Evolutionary conservation across 306 rosid species (phyloP).

Genomic region (Lotus japonicus): DNA sequence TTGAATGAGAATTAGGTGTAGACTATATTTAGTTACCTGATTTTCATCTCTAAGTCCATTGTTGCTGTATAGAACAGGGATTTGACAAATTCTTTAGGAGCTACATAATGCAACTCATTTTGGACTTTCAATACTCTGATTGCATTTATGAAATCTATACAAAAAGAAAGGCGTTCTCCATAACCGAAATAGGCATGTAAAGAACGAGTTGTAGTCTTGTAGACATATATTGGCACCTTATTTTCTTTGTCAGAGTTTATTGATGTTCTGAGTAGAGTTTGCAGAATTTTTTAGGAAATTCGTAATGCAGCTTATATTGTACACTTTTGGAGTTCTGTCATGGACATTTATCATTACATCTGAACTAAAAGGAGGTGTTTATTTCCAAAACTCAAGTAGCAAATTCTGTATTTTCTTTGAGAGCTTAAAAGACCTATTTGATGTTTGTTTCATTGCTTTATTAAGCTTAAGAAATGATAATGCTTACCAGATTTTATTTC

Average conservation of each 20-base stretch:
- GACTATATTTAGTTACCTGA: neutral
- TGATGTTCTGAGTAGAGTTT: neutral
- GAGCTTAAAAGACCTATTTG: neutral
- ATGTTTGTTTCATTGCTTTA: neutral
- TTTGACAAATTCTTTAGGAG: neutral
- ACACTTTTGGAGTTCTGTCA: neutral
- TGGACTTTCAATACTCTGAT: neutral
- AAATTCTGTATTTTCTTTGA: neutral
- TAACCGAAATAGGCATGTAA: neutral
- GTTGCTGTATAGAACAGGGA: neutral
- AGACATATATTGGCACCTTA: neutral
- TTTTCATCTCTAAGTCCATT: neutral
- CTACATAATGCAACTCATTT: neutral
- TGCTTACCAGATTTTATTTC: no score
- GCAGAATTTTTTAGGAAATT: neutral
- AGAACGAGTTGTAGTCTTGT: conserved; percentile 1
- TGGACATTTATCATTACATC: neutral
- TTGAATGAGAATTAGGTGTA: conserved; percentile 10
- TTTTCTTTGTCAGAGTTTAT: neutral
- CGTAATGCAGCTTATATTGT: neutral
- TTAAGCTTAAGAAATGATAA: no score
- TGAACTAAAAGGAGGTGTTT: neutral
- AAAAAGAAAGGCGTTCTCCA: neutral
- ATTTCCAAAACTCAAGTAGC: neutral
- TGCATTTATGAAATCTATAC: conserved; percentile 5